Percentiles rank a stretch among this genome's conserved stretches.
Evolutionary conservation across 768 basidiomycete species (phyloP).

Genomic region (Lactarius trivialis): DNA sequence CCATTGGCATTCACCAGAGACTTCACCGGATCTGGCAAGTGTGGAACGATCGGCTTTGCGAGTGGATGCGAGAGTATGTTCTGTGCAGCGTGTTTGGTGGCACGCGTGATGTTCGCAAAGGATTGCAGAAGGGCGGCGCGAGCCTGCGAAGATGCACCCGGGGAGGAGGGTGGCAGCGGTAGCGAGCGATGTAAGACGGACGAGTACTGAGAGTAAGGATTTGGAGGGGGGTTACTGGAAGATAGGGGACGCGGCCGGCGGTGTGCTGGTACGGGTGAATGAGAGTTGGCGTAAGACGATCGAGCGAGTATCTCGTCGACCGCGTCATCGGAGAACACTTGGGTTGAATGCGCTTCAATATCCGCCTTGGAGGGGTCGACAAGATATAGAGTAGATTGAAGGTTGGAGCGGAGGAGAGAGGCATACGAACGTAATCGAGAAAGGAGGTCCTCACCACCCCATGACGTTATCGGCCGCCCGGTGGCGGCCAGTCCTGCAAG

Average conservation of each 20-base stretch:
- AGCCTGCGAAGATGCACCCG: constrained; percentile 59
- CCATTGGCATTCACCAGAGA: constrained; percentile 86
- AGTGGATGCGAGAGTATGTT: constrained; percentile 93
- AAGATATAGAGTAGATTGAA: constrained; percentile 82
- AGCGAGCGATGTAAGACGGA: constrained; percentile 80
- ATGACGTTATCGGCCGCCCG: constrained; percentile 41
- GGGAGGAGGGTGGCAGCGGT: constrained; percentile 42
- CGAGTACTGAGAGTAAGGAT: constrained; percentile 58
- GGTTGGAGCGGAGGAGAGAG: constrained; percentile 74
- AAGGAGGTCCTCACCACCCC: constrained; percentile 87
- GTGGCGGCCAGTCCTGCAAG: constrained; percentile 38
- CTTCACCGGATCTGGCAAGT: constrained; percentile 89
- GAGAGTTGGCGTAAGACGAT: constrained; percentile 67
- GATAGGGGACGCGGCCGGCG: constrained; percentile 66
- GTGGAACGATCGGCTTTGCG: constrained; percentile 92
- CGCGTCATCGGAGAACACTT: constrained; percentile 78
- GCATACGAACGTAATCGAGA: constrained; percentile 69
- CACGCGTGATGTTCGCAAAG: constrained; percentile 90
- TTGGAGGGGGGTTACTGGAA: constrained; percentile 30
- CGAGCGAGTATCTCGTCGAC: constrained; percentile 82
- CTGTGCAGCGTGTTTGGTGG: constrained; percentile 89
- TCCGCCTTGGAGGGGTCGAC: constrained; percentile 92
- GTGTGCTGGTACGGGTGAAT: constrained; percentile 80
- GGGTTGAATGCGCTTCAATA: constrained; percentile 83
- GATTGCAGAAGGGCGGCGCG: constrained; percentile 83